Conservation (phyloP, 305 asterid genomes). For the Ruellia speciosa region DNA sequence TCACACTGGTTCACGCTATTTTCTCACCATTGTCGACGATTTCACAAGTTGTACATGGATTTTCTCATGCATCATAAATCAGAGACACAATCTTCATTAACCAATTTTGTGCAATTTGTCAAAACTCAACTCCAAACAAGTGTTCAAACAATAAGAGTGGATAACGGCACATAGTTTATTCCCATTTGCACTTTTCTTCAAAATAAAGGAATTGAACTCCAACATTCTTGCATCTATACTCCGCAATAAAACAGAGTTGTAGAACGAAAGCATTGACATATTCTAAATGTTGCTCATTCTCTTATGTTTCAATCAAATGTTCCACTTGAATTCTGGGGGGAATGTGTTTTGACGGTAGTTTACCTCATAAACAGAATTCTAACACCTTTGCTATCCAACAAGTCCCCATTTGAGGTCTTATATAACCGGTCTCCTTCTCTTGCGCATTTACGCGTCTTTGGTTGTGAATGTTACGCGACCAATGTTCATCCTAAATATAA, state of each 20-base stretch:
- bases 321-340: too few relatives aligned
- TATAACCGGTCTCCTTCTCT: neutral
- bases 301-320: too few relatives aligned
- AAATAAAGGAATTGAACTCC: too few relatives aligned
- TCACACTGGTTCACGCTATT: neutral
- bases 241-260: neutral
- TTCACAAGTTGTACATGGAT: neutral
- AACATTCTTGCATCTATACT: neutral
- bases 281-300: too few relatives aligned
- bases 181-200: neutral
- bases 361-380: neutral
- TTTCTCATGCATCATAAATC: neutral
- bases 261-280: too few relatives aligned
- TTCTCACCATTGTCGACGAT: neutral
- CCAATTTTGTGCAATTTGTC: neutral
- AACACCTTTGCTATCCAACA: neutral
- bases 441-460: neutral
- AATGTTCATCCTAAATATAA: neutral
- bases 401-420: neutral
- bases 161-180: neutral
- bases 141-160: neutral
- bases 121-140: neutral
- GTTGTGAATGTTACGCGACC: neutral
- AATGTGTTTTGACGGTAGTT: too few relatives aligned
- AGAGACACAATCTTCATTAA: neutral